Base-by-base conservation (phyloP, 176 grass and related monocot genomes). In the Avena eriantha region DNA sequence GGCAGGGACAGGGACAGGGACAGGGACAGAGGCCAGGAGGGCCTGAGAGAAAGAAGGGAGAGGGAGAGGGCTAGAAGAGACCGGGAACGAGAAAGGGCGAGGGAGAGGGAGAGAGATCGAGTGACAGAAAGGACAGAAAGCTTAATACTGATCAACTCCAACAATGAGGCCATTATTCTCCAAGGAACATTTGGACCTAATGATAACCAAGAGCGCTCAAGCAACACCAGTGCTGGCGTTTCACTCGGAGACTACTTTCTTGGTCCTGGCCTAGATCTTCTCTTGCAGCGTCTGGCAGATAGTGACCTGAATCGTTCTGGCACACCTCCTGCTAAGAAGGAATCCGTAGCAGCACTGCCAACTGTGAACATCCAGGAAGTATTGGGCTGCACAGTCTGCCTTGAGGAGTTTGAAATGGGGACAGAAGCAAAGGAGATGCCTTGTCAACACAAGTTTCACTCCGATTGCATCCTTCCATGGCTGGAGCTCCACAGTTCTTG, bases 401-500 rank as follows among this genome's bases (percentile, higher is more conserved):
- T 99, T 46, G 97, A 99, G 48, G 94, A 94, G 61, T 93, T 96
- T 68, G 85, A 91, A 72, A 81, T 94, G 31, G 97, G 90, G n/a
- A 39, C 70, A 7, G 82, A 99, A 79, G 90, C 85, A 3, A 93
- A 91, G 87, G 92, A 96, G 82, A 96, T 99, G 94, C 97, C 94
- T 1, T 99, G 97, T 69, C 90, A 90, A 59, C 97, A 99, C 69
- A 93, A 90, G 56, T 99, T 93, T 79, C 97, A 99, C 67, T 70
- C 83, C 24, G 50, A 82, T 48, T 99, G 97, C 85, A 96, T 99
- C 51, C 65, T 99, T 73, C 90, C 92, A 36, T 99, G 97, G 97
- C 85, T 99, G 76, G 90, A 94, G 73, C 90, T 96, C 56, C 97
- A 99, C 65, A 96, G 94, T 82, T 96, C 94, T 39, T 99, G 97